Evolutionary conservation across 306 rosid genomes (phyloP).

Genomic region (Dalbergia oliveri): DNA sequence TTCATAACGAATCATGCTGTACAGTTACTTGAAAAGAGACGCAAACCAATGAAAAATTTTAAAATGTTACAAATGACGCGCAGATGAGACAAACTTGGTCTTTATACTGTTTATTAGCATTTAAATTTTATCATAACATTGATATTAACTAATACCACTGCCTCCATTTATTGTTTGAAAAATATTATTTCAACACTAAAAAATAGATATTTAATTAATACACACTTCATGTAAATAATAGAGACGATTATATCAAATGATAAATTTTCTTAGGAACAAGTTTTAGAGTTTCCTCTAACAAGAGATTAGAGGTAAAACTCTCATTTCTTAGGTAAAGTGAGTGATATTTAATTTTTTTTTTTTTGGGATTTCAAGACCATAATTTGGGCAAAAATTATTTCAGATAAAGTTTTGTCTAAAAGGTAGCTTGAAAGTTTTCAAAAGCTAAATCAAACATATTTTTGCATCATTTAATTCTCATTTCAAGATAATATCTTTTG

Average conservation of each 20-base stretch:
- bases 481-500: too few relatives aligned
- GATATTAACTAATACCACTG: slow-evolving; percentile 42
- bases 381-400: too few relatives aligned
- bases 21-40: slow-evolving; percentile 38
- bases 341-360: too few relatives aligned
- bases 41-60: background rate
- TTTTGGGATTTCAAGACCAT: too few relatives aligned
- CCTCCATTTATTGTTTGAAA: background rate
- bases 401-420: too few relatives aligned
- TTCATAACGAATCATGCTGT: slow-evolving; percentile 27
- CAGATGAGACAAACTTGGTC: slow-evolving; percentile 51
- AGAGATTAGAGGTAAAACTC: background rate
- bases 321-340: background rate
- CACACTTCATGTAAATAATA: too few relatives aligned
- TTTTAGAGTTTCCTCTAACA: slow-evolving; percentile 2
- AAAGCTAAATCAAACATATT: background rate
- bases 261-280: slow-evolving; percentile 3
- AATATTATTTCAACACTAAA: too few relatives aligned
- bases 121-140: slow-evolving; percentile 34
- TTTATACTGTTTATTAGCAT: slow-evolving; percentile 39
- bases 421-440: background rate
- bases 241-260: too few relatives aligned
- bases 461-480: too few relatives aligned
- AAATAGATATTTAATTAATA: too few relatives aligned
- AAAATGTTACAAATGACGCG: background rate